Conservation (phyloP, 148 eudicot species). For the Amaranthus palmeri region DNA sequence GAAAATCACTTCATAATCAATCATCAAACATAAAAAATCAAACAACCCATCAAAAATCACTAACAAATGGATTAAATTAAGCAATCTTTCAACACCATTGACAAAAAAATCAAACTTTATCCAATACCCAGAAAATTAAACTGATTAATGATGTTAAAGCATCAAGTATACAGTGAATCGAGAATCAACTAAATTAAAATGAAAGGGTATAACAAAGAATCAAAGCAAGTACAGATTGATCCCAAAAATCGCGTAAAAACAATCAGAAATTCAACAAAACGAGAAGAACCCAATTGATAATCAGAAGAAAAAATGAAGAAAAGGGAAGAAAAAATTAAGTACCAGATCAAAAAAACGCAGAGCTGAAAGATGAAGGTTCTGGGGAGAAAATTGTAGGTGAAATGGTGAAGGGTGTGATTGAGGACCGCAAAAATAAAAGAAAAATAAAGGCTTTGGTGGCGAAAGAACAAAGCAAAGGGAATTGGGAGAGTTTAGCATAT, state of each 20-base stretch:
- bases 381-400: background rate
- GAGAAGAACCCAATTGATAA: constrained; percentile 1
- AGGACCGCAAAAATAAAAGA: constrained; percentile 10
- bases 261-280: constrained; percentile 1
- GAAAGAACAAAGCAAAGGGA: constrained; percentile 4
- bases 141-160: constrained; percentile 5
- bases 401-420: constrained; percentile 4
- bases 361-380: constrained; percentile 7
- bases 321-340: background rate
- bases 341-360: constrained; percentile 24
- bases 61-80: background rate
- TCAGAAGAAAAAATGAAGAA: background rate
- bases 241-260: constrained; percentile 2
- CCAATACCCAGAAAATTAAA: constrained; percentile 12
- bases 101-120: constrained; percentile 2
- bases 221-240: background rate
- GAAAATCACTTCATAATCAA: background rate
- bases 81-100: constrained; percentile 6
- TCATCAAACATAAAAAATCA: constrained; percentile 10
- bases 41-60: constrained; percentile 2
- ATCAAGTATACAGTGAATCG: background rate
- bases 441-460: constrained; percentile 8
- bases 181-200: background rate
- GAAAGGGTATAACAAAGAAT: background rate
- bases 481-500: too few relatives aligned